These are phyloP conservation scores for Agrostemma githago DNA, from an alignment of 148 eudicot species.

Conservation along the genomic window DNA sequence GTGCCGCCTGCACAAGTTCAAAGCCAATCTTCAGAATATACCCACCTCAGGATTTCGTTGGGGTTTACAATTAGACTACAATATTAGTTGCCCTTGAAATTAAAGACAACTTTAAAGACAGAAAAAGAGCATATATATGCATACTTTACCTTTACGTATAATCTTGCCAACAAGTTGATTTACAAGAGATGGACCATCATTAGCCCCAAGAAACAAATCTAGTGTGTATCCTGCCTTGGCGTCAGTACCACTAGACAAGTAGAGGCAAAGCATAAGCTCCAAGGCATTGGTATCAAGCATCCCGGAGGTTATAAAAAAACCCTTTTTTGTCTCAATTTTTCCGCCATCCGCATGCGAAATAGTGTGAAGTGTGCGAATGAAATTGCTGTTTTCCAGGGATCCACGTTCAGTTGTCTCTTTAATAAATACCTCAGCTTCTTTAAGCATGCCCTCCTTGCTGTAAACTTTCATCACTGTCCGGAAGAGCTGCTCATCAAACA, in stretches of 20 bases:
- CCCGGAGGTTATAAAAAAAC: constrained; percentile 29
- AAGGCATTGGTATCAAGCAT: constrained; percentile 40
- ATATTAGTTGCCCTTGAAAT: not conserved
- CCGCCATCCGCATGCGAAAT: constrained; percentile 30
- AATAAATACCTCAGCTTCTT: constrained; percentile 52
- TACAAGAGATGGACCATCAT: constrained; percentile 52
- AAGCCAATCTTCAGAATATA: not conserved
- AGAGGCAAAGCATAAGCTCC: constrained; percentile 54
- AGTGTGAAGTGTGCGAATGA: constrained; percentile 39
- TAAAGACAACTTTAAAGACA: not conserved
- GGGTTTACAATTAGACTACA: not conserved
- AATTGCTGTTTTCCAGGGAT: constrained; percentile 36
- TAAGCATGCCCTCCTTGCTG: constrained; percentile 57
- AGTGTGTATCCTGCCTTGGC: constrained; percentile 40
- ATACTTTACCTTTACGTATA: constrained; percentile 46
- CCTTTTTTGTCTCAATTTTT: constrained; percentile 26
- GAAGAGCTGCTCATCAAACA: constrained; percentile 62
- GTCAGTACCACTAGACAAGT: constrained; percentile 37
- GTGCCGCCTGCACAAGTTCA: constrained; percentile 41
- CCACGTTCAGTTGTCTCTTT: constrained; percentile 34
- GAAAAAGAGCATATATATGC: not conserved
- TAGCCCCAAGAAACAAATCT: constrained; percentile 42
- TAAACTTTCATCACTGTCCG: constrained; percentile 54
- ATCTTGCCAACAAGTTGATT: constrained; percentile 53
- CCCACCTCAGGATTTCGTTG: not conserved